Percentiles rank a stretch among this genome's conserved stretches.
Evolutionary conservation across 805 yeast species (phyloP).

Genomic region (Jamesozyma hellenica): DNA sequence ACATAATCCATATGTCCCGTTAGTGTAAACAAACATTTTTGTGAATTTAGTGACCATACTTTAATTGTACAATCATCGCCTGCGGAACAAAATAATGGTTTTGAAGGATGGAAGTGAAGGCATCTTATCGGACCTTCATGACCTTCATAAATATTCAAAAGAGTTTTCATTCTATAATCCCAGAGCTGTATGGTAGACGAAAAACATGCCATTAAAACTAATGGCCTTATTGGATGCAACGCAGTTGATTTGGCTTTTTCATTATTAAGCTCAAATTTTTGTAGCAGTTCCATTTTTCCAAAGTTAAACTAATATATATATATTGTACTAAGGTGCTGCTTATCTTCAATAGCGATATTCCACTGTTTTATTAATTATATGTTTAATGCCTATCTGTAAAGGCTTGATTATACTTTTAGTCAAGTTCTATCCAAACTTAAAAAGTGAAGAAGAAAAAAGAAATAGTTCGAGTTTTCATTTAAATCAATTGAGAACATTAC

Average conservation of each 20-base stretch:
- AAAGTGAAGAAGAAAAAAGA: too few relatives aligned
- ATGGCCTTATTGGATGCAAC: constrained; percentile 85
- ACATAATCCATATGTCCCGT: constrained; percentile 92
- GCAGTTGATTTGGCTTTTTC: constrained; percentile 96
- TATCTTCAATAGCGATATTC: too few relatives aligned
- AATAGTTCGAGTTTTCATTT: too few relatives aligned
- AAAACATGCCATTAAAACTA: constrained; percentile 89
- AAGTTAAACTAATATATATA: too few relatives aligned
- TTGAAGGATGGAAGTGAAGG: constrained; percentile 93
- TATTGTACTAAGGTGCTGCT: too few relatives aligned
- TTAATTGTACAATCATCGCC: constrained; percentile 93
- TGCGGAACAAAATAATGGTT: constrained; percentile 91
- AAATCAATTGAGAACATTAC: too few relatives aligned
- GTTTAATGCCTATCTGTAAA: too few relatives aligned
- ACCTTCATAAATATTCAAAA: constrained; percentile 91
- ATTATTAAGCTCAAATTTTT: constrained; percentile 91
- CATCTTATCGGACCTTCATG: constrained; percentile 97
- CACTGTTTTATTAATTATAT: too few relatives aligned
- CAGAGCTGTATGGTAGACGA: constrained; percentile 93
- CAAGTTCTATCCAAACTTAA: too few relatives aligned
- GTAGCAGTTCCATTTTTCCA: constrained; percentile 74
- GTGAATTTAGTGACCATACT: constrained; percentile 91
- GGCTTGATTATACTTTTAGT: too few relatives aligned
- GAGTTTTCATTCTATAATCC: constrained; percentile 98
- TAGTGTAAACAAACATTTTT: constrained; percentile 82